A percentile compares a stretch with the other conserved stretches of the same genome.
Evolutionary conservation across 805 yeast genomes (phyloP).

Genomic region (Sugiyamaella lignohabitans): DNA sequence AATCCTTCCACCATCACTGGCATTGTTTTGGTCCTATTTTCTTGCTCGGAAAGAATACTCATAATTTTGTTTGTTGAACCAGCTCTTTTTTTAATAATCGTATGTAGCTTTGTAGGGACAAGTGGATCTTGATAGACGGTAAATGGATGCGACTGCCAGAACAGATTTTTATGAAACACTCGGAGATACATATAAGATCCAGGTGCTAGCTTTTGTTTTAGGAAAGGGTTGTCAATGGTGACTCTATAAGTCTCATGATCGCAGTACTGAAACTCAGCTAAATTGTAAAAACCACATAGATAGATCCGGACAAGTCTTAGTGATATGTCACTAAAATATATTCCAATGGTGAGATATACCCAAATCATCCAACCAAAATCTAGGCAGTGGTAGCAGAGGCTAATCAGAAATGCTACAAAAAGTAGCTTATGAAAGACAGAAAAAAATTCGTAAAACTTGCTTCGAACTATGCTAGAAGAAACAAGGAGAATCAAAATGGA

Average conservation of each 20-base stretch:
- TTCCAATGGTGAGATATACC: slow-evolving; percentile 34
- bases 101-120: slow-evolving; percentile 4
- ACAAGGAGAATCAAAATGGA: slow-evolving; percentile 40
- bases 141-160: slow-evolving; percentile 74
- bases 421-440: slow-evolving; percentile 39
- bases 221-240: slow-evolving; percentile 33
- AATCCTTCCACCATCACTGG: slow-evolving; percentile 53
- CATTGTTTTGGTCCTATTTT: slow-evolving; percentile 12
- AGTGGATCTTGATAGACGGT: slow-evolving; percentile 31
- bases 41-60: not conserved
- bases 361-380: slow-evolving; percentile 47
- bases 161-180: slow-evolving; percentile 33
- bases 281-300: slow-evolving; percentile 5
- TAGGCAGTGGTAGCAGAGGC: slow-evolving; percentile 51
- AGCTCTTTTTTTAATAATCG: slow-evolving; percentile 12
- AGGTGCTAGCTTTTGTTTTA: slow-evolving; percentile 40
- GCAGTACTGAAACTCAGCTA: slow-evolving; percentile 6
- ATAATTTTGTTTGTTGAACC: slow-evolving; percentile 17
- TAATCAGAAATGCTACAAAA: slow-evolving; percentile 40
- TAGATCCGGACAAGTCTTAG: slow-evolving; percentile 6
- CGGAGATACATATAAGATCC: slow-evolving; percentile 51
- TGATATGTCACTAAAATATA: slow-evolving; percentile 12
- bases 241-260: slow-evolving; percentile 20
- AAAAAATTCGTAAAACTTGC: slow-evolving; percentile 50
- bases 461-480: slow-evolving; percentile 46